Evolutionary conservation across 768 basidiomycete genomes (phyloP), one percentile per base, ranked within the genome.

Genomic region (Tylopilus subfusipes): DNA sequence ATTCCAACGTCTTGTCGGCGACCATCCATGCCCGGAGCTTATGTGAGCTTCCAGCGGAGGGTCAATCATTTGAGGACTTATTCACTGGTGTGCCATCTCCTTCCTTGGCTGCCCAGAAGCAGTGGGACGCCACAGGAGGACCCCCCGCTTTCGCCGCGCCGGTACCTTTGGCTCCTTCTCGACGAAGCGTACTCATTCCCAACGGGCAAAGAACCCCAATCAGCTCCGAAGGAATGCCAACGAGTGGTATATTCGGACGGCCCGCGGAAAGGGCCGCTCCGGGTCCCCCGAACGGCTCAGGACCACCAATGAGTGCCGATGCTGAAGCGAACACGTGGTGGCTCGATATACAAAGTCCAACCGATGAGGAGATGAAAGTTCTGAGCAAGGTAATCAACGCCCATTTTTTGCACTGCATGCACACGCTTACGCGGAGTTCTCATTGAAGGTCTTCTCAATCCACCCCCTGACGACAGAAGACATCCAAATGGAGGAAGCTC

Each of bases 401-500:
- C 16, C 40, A 22, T 18, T 18, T 39, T 22, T 39, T 47, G 16
- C 12, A 29, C 43, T 49, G 27, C 39, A 48, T 50, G 18, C n/a
- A 38, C 33, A 21, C 30, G 16, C 47, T 58, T 48, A 51, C 24
- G 27, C 42, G 11, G 50, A 39, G 31, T 55, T 56, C 61, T 40
- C 34, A n/a, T n/a, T n/a, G n/a, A 29, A 97, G 95, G 94, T 96
- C 11, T 99, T 98, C 72, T 82, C 82, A 19, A 97, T 99, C 65
- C 97, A 99, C 74, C 97, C 97, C 4, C 79, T 99, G 60, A 99
- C 97, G 5, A 96, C 96, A 19, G 97, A 99, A 77, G 97, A 99
- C 77, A 98, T 99, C 68, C 86, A 91, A 66, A 97, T 98, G 88
- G 97, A 99, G 72, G 97, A 99, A 76, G 90, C 95, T 38, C 93